Percentiles rank a stretch among this genome's conserved stretches.
phyloP scores from a whole-genome alignment of 805 yeast genomes.

The Metschnikowia corniflorae region DNA sequence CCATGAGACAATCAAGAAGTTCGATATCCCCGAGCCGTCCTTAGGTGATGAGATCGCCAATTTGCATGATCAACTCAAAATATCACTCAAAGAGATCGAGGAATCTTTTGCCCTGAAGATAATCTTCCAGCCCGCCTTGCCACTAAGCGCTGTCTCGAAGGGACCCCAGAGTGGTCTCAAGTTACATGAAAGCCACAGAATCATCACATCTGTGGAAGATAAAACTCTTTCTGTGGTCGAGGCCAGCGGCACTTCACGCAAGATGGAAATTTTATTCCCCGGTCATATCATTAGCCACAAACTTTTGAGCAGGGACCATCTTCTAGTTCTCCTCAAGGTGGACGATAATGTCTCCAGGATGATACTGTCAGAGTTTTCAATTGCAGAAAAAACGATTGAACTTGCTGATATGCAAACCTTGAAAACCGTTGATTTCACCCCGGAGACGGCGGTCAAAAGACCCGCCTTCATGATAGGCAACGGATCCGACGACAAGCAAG shows the following conservation, averaged over 20 bases:
- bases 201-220: constrained; percentile 7
- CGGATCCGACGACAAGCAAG: constrained; percentile 17
- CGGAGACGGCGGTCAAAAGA: constrained; percentile 11
- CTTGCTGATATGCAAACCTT: constrained; percentile 8
- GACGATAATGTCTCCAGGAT: constrained; percentile 1
- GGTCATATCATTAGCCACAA: constrained; percentile 8
- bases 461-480: constrained; percentile 35
- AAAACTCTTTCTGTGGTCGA: constrained; percentile 3
- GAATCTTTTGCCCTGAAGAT: constrained; percentile 22
- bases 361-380: constrained; percentile 4
- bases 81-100: constrained; percentile 26
- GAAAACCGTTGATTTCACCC: constrained; percentile 12
- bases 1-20: constrained; percentile 9
- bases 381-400: not conserved
- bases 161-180: constrained; percentile 4
- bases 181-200: not conserved
- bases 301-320: constrained; percentile 5
- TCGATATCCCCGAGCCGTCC: not conserved
- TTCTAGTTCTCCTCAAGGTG: constrained; percentile 9
- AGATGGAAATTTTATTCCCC: constrained; percentile 1
- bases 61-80: constrained; percentile 5
- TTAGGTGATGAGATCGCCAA: constrained; percentile 1
- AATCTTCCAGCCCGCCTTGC: constrained; percentile 12
- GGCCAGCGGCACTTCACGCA: not conserved
- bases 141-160: constrained; percentile 9